These are phyloP conservation scores for Ambrosia artemisiifolia DNA, from an alignment of 129 eudicot genomes.

Conservation along the genomic window DNA sequence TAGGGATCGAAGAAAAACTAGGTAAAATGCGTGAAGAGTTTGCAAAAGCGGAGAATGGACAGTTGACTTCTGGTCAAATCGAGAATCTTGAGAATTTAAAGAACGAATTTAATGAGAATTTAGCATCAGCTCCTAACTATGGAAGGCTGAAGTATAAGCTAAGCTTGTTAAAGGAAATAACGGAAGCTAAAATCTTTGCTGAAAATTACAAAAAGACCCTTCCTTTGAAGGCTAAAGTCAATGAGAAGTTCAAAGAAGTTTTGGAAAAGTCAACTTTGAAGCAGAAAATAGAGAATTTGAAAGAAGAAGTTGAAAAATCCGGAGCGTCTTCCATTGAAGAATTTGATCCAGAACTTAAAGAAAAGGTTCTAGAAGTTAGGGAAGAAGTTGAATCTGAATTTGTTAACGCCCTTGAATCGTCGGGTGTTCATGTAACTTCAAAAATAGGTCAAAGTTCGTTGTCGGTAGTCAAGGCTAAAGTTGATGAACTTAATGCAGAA, in stretches of 20 bases:
- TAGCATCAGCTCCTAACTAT: constrained; percentile 64
- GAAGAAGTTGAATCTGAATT: constrained; percentile 55
- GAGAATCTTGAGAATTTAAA: constrained; percentile 51
- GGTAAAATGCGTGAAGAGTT: constrained; percentile 45
- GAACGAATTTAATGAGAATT: constrained; percentile 48
- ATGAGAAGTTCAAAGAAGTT: constrained; percentile 28
- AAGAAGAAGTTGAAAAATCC: constrained; percentile 48
- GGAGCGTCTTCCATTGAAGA: constrained; percentile 37
- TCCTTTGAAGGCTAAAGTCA: constrained; percentile 28
- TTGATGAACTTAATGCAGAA: constrained; percentile 50
- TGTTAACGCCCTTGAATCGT: constrained; percentile 40
- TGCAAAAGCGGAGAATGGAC: constrained; percentile 44
- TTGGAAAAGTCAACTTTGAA: constrained; percentile 47
- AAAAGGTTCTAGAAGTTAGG: constrained; percentile 43
- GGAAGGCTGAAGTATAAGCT: constrained; percentile 54
- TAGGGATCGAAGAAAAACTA: constrained; percentile 55
- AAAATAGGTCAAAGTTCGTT: constrained; percentile 27
- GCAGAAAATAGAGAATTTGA: constrained; percentile 47
- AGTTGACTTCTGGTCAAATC: constrained; percentile 37
- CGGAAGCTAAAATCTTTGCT: constrained; percentile 44
- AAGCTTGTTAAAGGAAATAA: constrained; percentile 53
- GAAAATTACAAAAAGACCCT: constrained; percentile 44
- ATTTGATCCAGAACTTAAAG: constrained; percentile 44
- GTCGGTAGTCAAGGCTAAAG: constrained; percentile 35
- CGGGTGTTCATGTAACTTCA: constrained; percentile 47